Percentiles rank a stretch among this genome's conserved stretches.
These are phyloP conservation scores for Eurotiales sp. DNA, from an alignment of 2,329 filamentous ascomycete genomes.

Conservation along the genomic window DNA sequence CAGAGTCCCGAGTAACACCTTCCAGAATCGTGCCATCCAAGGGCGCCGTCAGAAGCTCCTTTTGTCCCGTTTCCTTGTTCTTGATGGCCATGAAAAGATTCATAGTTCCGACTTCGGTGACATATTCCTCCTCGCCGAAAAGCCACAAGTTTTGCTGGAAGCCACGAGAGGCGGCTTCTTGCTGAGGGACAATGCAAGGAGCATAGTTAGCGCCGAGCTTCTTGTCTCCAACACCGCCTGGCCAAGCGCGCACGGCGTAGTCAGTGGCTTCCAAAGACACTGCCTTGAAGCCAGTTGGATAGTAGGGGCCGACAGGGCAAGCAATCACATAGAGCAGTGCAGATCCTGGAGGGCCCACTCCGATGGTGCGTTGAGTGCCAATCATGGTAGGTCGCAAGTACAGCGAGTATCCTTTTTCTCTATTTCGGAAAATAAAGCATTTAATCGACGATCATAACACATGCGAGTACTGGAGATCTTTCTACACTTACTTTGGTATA, in stretches of 20 bases:
- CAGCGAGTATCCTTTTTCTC: slow-evolving; percentile 77
- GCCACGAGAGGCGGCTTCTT: slow-evolving; percentile 82
- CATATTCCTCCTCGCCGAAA: slow-evolving; percentile 90
- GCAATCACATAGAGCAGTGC: slow-evolving; percentile 94
- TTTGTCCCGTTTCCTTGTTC: slow-evolving; percentile 82
- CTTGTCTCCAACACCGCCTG: slow-evolving; percentile 94
- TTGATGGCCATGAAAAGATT: slow-evolving; percentile 89
- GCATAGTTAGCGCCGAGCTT: slow-evolving; percentile 99
- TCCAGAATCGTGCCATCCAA: slow-evolving; percentile 95
- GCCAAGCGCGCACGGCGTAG: slow-evolving; percentile 96
- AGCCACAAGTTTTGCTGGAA: slow-evolving; percentile 99
- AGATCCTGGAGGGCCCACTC: slow-evolving; percentile 85
- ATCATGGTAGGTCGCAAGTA: slow-evolving; percentile 97
- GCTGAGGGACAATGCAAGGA: slow-evolving; percentile 96
- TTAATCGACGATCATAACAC: neutral
- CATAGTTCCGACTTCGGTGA: slow-evolving; percentile 98
- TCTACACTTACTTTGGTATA: slow-evolving; percentile 73
- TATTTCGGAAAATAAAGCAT: slow-evolving; percentile 24
- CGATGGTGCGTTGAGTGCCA: slow-evolving; percentile 90
- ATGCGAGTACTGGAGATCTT: too few relatives aligned
- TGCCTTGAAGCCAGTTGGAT: slow-evolving; percentile 97
- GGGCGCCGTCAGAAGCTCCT: slow-evolving; percentile 90
- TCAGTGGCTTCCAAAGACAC: slow-evolving; percentile 92
- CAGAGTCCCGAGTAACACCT: slow-evolving; percentile 88
- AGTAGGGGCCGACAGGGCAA: slow-evolving; percentile 94